Evolutionary conservation across 1,139 yeast genomes (phyloP), one percentile per base, ranked within the genome.

Genomic region (Saccharomyces hybrid): DNA sequence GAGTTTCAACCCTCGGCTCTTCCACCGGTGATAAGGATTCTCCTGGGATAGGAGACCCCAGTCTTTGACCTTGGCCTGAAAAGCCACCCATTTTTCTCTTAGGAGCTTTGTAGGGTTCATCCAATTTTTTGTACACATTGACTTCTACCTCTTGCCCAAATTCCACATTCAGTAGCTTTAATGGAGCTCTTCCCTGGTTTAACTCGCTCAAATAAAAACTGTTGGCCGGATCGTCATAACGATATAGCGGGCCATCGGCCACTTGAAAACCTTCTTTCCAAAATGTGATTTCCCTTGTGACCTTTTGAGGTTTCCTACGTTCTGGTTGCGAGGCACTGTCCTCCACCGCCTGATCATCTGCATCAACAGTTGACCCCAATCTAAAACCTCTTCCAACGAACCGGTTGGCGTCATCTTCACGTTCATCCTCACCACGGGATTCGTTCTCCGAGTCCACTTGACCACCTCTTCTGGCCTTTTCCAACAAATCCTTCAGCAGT

Each of bases 241-340:
- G 77, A 70, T 81, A 85, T 57, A 93, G 77, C 23, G 82, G 82
- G 1, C 98, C 97, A 52, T 90, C 96, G 23, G 93, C 98, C 31
- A 93, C 91, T 54, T 90, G 88, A 72, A 95, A 93, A 2, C 99
- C 99, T 67, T 93, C 95, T 63, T 84, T 84, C 99, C 99, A 93
- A 70, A 93, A 93, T 0, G 96, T 89, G 59, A 95, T 85, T 52
- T 85, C 86, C 65, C 95, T 77, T 16, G 78, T 77, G 6, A 83
- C 95, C 52, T 72, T 74, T 55, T 71, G 71, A 9, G 68, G 67
- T 64, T 19, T 19, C 19, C 47, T 55, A 28, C 62, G 60, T 23
- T 55, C 47, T 5, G 57, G 49, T 3, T 73, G 70, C 48, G 67
- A 68, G 0, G 67, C 62, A 48, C 67, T 58, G 8, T 63, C 64